Conservation (phyloP, 2,329 filamentous ascomycete species). For the Clonostachys sp. region DNA sequence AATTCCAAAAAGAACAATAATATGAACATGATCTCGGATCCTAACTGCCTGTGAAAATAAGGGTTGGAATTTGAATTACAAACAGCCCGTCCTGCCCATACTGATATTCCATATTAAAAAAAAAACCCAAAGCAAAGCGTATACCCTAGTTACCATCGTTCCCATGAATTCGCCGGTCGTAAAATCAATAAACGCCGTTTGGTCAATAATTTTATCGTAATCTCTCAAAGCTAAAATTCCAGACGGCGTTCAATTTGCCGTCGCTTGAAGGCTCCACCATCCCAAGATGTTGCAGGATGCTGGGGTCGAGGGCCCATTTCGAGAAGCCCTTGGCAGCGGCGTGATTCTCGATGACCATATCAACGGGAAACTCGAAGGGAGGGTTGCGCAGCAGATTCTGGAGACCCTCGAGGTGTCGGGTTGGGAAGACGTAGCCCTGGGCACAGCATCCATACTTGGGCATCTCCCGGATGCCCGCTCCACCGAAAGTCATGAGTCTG, state of each 20-base stretch:
- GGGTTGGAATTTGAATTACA: too few relatives aligned
- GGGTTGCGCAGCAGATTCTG: constrained; percentile 17
- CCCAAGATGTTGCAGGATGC: constrained; percentile 29
- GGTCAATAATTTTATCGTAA: neutral
- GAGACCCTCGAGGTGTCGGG: constrained; percentile 17
- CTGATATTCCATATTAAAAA: too few relatives aligned
- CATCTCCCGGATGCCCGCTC: constrained; percentile 22
- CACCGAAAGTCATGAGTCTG: constrained; percentile 13
- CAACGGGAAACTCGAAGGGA: constrained; percentile 23
- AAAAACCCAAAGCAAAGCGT: too few relatives aligned
- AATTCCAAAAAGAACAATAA: too few relatives aligned
- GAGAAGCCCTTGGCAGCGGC: constrained; percentile 16
- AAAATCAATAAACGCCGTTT: neutral
- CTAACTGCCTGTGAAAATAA: too few relatives aligned
- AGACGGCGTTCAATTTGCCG: constrained; percentile 18
- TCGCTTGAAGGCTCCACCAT: constrained; percentile 20
- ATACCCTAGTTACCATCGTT: too few relatives aligned
- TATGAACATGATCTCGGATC: too few relatives aligned
- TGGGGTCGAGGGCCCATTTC: constrained; percentile 29
- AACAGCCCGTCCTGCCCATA: too few relatives aligned
- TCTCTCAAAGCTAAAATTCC: constrained; percentile 28
- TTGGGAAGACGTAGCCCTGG: constrained; percentile 27
- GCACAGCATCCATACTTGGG: constrained; percentile 30
- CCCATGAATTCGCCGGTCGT: neutral
- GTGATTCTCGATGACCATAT: constrained; percentile 27